phyloP scores from a whole-genome alignment of 495 filamentous ascomycete genomes.

The Polyplosphaeria fusca region DNA sequence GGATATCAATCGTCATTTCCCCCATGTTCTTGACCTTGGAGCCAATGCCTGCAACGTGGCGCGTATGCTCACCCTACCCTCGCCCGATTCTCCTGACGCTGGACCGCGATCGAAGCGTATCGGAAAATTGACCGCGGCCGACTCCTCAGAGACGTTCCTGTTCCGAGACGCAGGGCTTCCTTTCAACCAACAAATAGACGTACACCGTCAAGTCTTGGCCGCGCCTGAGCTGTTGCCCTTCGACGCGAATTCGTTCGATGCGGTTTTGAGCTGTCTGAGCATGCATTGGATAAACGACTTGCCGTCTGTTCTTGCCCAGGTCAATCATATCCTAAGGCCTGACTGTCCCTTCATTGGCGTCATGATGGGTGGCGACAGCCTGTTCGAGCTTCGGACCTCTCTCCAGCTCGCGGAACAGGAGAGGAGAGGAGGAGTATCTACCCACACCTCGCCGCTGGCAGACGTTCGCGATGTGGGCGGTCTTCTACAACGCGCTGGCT shows the following conservation, averaged over 20 bases:
- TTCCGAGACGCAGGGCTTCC: conserved; percentile 74
- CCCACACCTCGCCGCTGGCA: conserved; percentile 83
- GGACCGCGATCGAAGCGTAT: conserved; percentile 67
- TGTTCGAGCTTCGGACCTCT: conserved; percentile 91
- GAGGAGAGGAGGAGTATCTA: conserved; percentile 78
- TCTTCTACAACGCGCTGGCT: conserved; percentile 79
- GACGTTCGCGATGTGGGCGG: conserved; percentile 91
- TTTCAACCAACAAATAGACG: conserved; percentile 69
- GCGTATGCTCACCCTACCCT: conserved; percentile 65
- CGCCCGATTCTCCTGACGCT: conserved; percentile 49
- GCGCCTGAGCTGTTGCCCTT: conserved; percentile 74
- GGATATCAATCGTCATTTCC: conserved; percentile 89
- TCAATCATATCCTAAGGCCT: conserved; percentile 80
- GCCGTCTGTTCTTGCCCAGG: conserved; percentile 72
- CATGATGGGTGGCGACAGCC: conserved; percentile 92
- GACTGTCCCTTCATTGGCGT: conserved; percentile 90
- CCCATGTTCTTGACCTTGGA: conserved; percentile 84
- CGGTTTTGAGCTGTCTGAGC: conserved; percentile 79
- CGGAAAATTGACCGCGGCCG: conserved; percentile 68
- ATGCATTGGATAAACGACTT: conserved; percentile 99
- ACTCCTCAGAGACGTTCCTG: conserved; percentile 73
- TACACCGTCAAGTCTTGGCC: conserved; percentile 67
- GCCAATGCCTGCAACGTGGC: conserved; percentile 96
- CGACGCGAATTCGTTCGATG: conserved; percentile 73
- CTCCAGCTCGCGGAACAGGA: conserved; percentile 91